Evolutionary conservation across 2,329 filamentous ascomycete genomes (phyloP).

Genomic region (Curvularia lunata): DNA sequence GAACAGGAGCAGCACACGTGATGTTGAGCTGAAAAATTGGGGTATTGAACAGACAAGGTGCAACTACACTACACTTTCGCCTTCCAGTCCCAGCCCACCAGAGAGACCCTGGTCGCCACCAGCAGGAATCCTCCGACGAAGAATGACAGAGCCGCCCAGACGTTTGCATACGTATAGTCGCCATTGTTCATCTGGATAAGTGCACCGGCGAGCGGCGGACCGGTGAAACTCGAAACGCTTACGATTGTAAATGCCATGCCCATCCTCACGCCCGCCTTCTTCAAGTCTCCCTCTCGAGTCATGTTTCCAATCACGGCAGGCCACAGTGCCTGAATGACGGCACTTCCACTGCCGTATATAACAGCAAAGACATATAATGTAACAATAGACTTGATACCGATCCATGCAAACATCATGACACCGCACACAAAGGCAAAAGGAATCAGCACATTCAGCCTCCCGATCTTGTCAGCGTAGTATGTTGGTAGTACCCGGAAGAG

Average conservation of each 20-base stretch:
- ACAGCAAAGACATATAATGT: constrained; percentile 41
- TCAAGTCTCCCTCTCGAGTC: constrained; percentile 45
- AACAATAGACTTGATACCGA: constrained; percentile 33
- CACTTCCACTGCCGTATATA: constrained; percentile 39
- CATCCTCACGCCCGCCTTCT: constrained; percentile 44
- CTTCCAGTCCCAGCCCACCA: constrained; percentile 40
- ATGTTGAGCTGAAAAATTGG: background rate
- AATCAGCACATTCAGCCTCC: constrained; percentile 59
- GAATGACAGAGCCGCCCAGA: constrained; percentile 42
- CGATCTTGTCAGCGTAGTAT: constrained; percentile 47
- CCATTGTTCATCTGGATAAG: constrained; percentile 39
- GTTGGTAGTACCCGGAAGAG: constrained; percentile 57
- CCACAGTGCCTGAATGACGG: constrained; percentile 42
- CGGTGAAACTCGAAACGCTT: constrained; percentile 45
- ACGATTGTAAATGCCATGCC: constrained; percentile 49
- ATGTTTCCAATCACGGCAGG: constrained; percentile 33
- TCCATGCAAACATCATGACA: constrained; percentile 51
- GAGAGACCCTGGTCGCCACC: constrained; percentile 33
- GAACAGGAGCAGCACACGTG: background rate
- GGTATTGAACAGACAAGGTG: background rate
- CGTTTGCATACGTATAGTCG: constrained; percentile 47
- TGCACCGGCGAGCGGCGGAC: constrained; percentile 45
- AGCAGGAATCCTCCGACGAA: constrained; percentile 37
- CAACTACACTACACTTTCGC: constrained; percentile 27
- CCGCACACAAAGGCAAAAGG: constrained; percentile 55